phyloP scores from a whole-genome alignment of 2,329 filamentous ascomycete species.

The Calonectria honghensis region DNA sequence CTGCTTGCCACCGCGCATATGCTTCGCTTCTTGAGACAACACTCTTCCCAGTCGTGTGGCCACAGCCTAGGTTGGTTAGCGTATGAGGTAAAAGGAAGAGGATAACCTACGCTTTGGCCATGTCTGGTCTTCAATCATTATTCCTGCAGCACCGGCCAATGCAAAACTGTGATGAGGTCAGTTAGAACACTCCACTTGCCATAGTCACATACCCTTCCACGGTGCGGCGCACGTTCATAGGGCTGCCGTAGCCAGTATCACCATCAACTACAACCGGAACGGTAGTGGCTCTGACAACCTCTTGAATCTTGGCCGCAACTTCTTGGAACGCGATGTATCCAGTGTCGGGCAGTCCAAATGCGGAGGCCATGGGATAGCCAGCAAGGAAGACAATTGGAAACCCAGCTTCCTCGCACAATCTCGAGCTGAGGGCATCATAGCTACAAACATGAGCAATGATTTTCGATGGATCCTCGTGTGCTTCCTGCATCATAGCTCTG shows the following conservation, averaged over 20 bases:
- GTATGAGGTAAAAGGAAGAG: accelerated
- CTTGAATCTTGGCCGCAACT: slow-evolving; percentile 67
- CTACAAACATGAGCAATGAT: slow-evolving; percentile 66
- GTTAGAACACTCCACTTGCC: accelerated
- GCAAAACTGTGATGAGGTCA: slow-evolving; percentile 58
- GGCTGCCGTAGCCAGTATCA: slow-evolving; percentile 68
- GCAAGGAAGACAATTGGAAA: slow-evolving; percentile 67
- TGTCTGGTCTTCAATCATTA: slow-evolving; percentile 68
- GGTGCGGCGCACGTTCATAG: slow-evolving; percentile 67
- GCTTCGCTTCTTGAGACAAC: slow-evolving; percentile 67
- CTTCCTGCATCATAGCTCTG: slow-evolving; percentile 63
- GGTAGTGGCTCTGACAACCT: slow-evolving; percentile 60
- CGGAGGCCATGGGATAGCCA: slow-evolving; percentile 63
- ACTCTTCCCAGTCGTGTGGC: slow-evolving; percentile 67
- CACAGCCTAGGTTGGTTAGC: slow-evolving; percentile 47
- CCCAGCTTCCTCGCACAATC: slow-evolving; percentile 66
- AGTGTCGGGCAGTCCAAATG: slow-evolving; percentile 66
- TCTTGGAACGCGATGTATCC: slow-evolving; percentile 70
- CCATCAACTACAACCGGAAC: slow-evolving; percentile 67
- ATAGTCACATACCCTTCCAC: slow-evolving; percentile 57
- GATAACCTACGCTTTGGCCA: slow-evolving; percentile 67
- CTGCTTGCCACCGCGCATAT: slow-evolving; percentile 67
- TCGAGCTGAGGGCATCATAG: slow-evolving; percentile 66
- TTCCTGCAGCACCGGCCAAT: slow-evolving; percentile 61
- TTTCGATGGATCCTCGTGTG: slow-evolving; percentile 62